Conservation (phyloP, 495 filamentous ascomycete genomes). For the Aspergillus bridgeri region DNA sequence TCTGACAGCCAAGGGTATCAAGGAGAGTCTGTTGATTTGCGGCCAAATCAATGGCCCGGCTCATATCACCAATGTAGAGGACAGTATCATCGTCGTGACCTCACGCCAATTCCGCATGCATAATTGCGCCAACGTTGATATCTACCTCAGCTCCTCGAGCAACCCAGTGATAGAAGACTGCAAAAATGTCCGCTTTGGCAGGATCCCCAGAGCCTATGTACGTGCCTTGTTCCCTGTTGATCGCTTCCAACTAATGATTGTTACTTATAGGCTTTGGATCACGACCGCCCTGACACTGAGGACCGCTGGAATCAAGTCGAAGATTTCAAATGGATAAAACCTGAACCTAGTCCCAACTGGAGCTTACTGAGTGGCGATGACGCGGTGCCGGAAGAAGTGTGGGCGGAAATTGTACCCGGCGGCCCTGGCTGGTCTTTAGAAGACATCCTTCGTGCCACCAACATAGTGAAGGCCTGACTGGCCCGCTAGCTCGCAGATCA, state of each 20-base stretch:
- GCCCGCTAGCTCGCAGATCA: background rate
- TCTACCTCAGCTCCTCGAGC: slow-evolving; percentile 79
- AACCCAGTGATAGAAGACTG: slow-evolving; percentile 95
- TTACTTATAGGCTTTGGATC: slow-evolving; percentile 30
- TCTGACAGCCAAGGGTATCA: slow-evolving; percentile 67
- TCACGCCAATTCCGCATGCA: slow-evolving; percentile 90
- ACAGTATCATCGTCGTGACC: slow-evolving; percentile 70
- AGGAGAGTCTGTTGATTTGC: slow-evolving; percentile 66
- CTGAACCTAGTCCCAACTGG: slow-evolving; percentile 87
- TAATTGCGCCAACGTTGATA: slow-evolving; percentile 68
- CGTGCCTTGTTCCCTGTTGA: slow-evolving; percentile 24
- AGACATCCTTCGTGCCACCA: slow-evolving; percentile 62
- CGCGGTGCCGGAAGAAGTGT: slow-evolving; percentile 59
- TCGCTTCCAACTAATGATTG: background rate
- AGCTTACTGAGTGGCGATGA: slow-evolving; percentile 58
- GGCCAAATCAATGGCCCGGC: slow-evolving; percentile 74
- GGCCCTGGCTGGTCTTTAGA: slow-evolving; percentile 58
- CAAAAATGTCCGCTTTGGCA: slow-evolving; percentile 70
- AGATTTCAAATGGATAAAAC: slow-evolving; percentile 96
- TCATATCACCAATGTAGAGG: slow-evolving; percentile 72
- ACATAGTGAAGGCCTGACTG: slow-evolving; percentile 35
- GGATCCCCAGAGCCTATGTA: slow-evolving; percentile 66
- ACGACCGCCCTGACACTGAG: slow-evolving; percentile 33
- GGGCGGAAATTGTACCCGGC: slow-evolving; percentile 67
- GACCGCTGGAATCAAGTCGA: slow-evolving; percentile 88